A percentile compares a stretch with the other conserved stretches of the same genome.
phyloP scores from a whole-genome alignment of 805 yeast species.

The Yarrowia sp. region DNA sequence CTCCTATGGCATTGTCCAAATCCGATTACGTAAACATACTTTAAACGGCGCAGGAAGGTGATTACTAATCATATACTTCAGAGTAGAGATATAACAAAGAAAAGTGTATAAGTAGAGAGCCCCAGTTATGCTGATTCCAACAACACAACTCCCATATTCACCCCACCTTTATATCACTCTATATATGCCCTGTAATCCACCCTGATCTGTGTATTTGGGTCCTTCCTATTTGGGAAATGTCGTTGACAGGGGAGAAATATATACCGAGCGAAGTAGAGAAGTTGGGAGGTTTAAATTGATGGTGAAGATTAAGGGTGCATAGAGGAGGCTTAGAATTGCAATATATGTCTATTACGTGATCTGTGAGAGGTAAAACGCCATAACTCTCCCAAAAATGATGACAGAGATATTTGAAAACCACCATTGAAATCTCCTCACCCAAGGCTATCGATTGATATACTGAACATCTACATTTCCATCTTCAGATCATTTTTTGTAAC shows the following conservation, averaged over 20 bases:
- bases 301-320: too few relatives aligned
- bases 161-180: too few relatives aligned
- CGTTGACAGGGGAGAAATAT: not conserved
- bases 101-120: not conserved
- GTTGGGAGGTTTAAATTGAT: not conserved
- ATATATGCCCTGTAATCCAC: too few relatives aligned
- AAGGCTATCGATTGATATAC: conserved; percentile 2
- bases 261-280: not conserved
- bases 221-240: conserved; percentile 19
- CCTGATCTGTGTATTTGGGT: conserved; percentile 4
- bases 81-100: too few relatives aligned
- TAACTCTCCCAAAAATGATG: not conserved
- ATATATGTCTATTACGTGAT: not conserved
- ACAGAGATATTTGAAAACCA: too few relatives aligned
- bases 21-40: not conserved
- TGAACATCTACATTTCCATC: not conserved
- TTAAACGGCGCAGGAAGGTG: too few relatives aligned
- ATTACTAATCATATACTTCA: too few relatives aligned
- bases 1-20: not conserved
- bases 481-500: too few relatives aligned
- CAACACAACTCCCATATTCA: not conserved
- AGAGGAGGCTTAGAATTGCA: too few relatives aligned
- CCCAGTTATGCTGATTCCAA: not conserved
- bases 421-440: not conserved
- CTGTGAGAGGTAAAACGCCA: not conserved